Base-by-base conservation (phyloP, 495 filamentous ascomycete species). In the Penicillium manginii region DNA sequence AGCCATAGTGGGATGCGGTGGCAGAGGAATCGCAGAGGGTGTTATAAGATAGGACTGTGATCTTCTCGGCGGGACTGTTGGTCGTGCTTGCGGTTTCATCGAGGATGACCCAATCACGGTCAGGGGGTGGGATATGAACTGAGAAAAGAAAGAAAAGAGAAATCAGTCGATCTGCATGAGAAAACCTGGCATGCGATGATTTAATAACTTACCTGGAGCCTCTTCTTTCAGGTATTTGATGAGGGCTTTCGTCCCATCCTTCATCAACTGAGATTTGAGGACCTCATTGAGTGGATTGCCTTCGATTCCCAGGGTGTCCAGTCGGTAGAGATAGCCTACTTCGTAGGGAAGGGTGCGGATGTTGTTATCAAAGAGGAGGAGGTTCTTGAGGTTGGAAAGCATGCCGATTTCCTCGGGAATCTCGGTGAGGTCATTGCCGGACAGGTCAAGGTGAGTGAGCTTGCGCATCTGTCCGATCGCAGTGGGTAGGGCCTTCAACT, bases 331-430 rank as follows among this genome's bases (percentile, higher is more conserved):
- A 42, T 90, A 90, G 3, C 94, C 94, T 57, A 99, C 75, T 70
- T 97, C 93, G 63, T 80, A 86, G 6, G 94, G 96, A 18, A 99
- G 81, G 7, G 81, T 85, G 51, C 82, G 84, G 52, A 99, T 86
- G 46, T 88, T 79, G 71, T 99, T 99, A 71, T 97, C 91, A 68
- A 96, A 97, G 3, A 96, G 77, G 19, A 89, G 75, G 1, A 99
- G 81, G 40, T 84, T 83, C 67, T 87, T 88, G 50, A 99, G 77
- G 60, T 89, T 91, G 40, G 91, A 91, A 58, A 97, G 88, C 92
- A 98, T 98, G 61, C 94, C 96, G 51, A 98, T 85, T 80, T 99
- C 93, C 17, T 90, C 85, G 6, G 94, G 94, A 8, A 99, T 79
- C 65, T 90, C 87, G 8, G 79, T 84, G 21, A 99, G 78, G 17